A percentile compares a stretch with the other conserved stretches of the same genome.
These are phyloP conservation scores for Spiromastix sp. DNA, from an alignment of 2,329 filamentous ascomycete species.

Conservation along the genomic window DNA sequence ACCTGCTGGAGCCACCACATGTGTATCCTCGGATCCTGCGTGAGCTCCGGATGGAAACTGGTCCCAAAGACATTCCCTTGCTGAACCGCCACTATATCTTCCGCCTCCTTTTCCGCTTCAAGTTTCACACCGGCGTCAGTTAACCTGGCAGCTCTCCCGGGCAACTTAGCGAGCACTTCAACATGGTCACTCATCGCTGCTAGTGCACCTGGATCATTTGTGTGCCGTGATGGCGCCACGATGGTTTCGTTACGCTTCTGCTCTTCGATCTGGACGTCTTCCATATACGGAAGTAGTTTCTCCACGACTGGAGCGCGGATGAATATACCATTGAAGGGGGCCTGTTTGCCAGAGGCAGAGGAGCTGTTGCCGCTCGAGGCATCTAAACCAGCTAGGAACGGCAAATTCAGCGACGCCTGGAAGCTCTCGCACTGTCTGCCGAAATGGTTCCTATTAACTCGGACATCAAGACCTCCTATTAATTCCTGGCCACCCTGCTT, in stretches of 20 bases:
- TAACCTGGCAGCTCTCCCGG: constrained; percentile 40
- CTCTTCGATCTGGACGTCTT: constrained; percentile 43
- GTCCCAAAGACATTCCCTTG: constrained; percentile 91
- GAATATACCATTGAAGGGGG: constrained; percentile 71
- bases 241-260: constrained; percentile 40
- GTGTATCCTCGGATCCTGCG: constrained; percentile 78
- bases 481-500: constrained; percentile 89
- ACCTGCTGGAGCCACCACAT: constrained; percentile 84
- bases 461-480: constrained; percentile 81
- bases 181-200: constrained; percentile 39
- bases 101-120: constrained; percentile 30
- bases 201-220: constrained; percentile 34
- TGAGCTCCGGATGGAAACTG: constrained; percentile 93
- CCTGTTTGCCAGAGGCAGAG: constrained; percentile 6
- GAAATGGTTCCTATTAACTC: constrained; percentile 90
- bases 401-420: constrained; percentile 60
- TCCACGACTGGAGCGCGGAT: constrained; percentile 93
- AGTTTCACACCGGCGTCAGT: constrained; percentile 34
- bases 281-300: constrained; percentile 49
- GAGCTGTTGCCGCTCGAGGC: constrained; percentile 7
- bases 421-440: constrained; percentile 90
- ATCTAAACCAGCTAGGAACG: constrained; percentile 50
- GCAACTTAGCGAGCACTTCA: constrained; percentile 48
- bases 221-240: constrained; percentile 45
- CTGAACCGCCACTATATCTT: constrained; percentile 77